Conservation (phyloP, 208 protist species). For the Baffinella frigidus region DNA sequence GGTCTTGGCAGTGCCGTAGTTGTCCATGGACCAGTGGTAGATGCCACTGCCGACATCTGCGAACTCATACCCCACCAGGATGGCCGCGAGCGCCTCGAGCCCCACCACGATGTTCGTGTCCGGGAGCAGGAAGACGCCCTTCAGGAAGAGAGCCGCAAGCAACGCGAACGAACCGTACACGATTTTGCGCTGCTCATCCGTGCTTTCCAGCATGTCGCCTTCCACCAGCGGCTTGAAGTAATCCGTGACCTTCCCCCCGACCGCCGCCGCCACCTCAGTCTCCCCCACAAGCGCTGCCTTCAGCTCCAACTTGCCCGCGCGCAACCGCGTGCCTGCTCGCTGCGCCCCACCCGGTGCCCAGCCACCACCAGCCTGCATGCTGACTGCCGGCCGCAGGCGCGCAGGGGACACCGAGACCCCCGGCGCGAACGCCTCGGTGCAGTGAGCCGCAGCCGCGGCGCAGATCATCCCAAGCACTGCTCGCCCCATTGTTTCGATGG, state of each 20-base stretch:
- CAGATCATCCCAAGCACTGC: no score
- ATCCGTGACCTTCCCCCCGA: constrained; percentile 25
- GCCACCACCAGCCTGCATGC: no score
- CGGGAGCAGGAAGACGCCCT: neutral
- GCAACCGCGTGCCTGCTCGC: no score
- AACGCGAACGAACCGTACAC: neutral
- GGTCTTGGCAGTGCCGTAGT: constrained; percentile 10
- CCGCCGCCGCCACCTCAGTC: no score
- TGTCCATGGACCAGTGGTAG: constrained; percentile 56
- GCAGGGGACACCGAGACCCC: no score
- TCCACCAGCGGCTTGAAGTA: constrained; percentile 56
- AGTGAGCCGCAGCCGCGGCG: no score
- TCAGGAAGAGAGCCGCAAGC: neutral
- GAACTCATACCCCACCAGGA: constrained; percentile 2
- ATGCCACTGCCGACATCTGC: constrained; percentile 6
- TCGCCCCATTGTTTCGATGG: no score
- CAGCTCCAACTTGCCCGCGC: no score
- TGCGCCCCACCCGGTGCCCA: no score
- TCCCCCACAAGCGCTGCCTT: no score
- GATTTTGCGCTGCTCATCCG: neutral
- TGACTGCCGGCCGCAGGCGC: no score
- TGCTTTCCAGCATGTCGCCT: constrained; percentile 30
- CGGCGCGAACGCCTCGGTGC: no score
- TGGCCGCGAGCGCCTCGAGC: neutral
- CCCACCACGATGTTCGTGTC: neutral